Base-by-base conservation (phyloP, 768 basidiomycete genomes). In the Pulveroboletus sp. region DNA sequence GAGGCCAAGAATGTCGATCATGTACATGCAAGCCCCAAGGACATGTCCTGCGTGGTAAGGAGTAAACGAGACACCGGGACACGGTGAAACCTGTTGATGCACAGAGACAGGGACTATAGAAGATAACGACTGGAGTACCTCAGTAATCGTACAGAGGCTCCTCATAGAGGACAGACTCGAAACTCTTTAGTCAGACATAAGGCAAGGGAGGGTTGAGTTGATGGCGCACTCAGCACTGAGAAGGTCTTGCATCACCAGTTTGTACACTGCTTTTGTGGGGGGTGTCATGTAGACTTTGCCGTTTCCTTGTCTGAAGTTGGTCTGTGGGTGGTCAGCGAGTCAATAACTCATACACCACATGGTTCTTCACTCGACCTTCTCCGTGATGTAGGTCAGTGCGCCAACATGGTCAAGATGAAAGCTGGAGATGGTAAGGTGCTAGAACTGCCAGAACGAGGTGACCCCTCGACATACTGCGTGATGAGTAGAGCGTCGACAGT, bases 271-370 rank as follows among this genome's bases (percentile, higher is more conserved):
- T 69, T 99, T 99, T 11, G 96, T 99, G 1, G 96, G 93, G 71
- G 96, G 94, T 1, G 96, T 98, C 96, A 99, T 99, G 72, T 99
- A 99, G 14, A 99, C 93, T 62, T 96, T 96, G 24, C 96, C 96
- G 58, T 89, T 91, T 6, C 95, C 95, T 61, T 98, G 94, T 65
- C 82, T 77, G 70, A 99, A 99, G 68, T 98, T 98, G n/a, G 96
- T 99, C 95, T 98, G 56, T 31, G 35, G 21, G 4, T 21, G 21
- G 21, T 21, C 21, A 45, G 13, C 49, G 32, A 5, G 47, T 69
- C 42, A 62, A 18, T 31, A 15, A 30, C 36, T 13, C 38, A 42
- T 10, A 43, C 30, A 30, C 30, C 13, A 3, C 21, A 21, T 21
- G 21, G 21, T 21, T 21, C 21, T 21, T 21, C 36, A 41, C 45